These are phyloP conservation scores for Lipomyces sp. DNA, from an alignment of 805 yeast genomes.

Conservation along the genomic window DNA sequence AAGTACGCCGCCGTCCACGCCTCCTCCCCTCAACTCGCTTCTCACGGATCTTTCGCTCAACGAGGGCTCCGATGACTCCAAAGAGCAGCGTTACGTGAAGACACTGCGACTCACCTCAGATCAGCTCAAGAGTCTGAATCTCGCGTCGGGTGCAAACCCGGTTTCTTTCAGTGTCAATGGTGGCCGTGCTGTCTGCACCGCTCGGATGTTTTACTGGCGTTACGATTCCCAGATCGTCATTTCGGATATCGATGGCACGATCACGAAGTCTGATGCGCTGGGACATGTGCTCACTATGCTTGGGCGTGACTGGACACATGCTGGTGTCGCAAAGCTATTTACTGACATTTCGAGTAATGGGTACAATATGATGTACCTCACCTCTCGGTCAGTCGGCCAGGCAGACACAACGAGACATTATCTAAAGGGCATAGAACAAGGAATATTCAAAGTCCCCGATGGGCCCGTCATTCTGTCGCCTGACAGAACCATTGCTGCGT, in stretches of 20 bases:
- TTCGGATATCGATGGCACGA: slow-evolving; percentile 96
- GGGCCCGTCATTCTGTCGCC: slow-evolving; percentile 97
- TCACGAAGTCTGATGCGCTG: slow-evolving; percentile 94
- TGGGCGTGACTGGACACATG: slow-evolving; percentile 97
- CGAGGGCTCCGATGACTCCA: slow-evolving; percentile 15
- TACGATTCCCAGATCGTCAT: slow-evolving; percentile 84
- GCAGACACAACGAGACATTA: slow-evolving; percentile 90
- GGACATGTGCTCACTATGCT: slow-evolving; percentile 92
- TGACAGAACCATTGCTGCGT: slow-evolving; percentile 93
- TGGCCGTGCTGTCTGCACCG: slow-evolving; percentile 71
- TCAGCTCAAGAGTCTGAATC: slow-evolving; percentile 68
- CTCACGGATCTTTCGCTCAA: neutral
- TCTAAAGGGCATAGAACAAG: slow-evolving; percentile 73
- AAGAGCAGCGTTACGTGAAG: slow-evolving; percentile 55
- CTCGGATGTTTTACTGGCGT: slow-evolving; percentile 81
- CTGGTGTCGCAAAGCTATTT: slow-evolving; percentile 88
- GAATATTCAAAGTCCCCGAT: slow-evolving; percentile 58
- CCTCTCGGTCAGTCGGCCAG: slow-evolving; percentile 93
- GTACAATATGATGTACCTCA: slow-evolving; percentile 86
- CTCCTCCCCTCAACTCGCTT: slow-evolving; percentile 4
- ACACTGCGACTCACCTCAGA: slow-evolving; percentile 89
- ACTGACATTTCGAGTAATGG: slow-evolving; percentile 86
- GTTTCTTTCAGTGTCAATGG: slow-evolving; percentile 75
- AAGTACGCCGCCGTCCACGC: slow-evolving; percentile 19
- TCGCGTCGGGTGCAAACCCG: slow-evolving; percentile 76